phyloP scores from a whole-genome alignment of 495 filamentous ascomycete species.

The Podospora tetraspora region DNA sequence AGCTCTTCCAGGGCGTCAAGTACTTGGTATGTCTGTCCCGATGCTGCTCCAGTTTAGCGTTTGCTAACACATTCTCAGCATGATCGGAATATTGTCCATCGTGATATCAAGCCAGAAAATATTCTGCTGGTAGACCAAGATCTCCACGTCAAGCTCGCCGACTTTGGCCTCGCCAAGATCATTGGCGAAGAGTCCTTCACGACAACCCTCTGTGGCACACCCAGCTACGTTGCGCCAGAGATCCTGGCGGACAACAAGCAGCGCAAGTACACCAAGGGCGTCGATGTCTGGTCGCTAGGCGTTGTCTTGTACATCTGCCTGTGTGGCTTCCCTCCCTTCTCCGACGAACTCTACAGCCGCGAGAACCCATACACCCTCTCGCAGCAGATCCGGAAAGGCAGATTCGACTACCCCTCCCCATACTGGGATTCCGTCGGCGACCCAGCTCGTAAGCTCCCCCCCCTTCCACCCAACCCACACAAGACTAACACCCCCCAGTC shows the following conservation, averaged over 20 bases:
- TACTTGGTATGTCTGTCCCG: slow-evolving; percentile 64
- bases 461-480: not conserved
- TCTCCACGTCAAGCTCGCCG: slow-evolving; percentile 83
- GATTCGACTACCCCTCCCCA: slow-evolving; percentile 91
- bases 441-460: slow-evolving; percentile 51
- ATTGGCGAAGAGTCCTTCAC: slow-evolving; percentile 99
- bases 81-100: slow-evolving; percentile 94
- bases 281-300: slow-evolving; percentile 95
- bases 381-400: slow-evolving; percentile 82
- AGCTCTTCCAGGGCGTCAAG: slow-evolving; percentile 89
- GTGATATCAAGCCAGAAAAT: slow-evolving; percentile 98
- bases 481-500: slow-evolving; percentile 40
- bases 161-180: slow-evolving; percentile 97
- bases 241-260: slow-evolving; percentile 74
- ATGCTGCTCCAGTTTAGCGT: not conserved
- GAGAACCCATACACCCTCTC: slow-evolving; percentile 78
- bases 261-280: slow-evolving; percentile 87
- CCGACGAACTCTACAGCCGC: slow-evolving; percentile 80
- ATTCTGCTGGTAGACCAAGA: slow-evolving; percentile 83
- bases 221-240: slow-evolving; percentile 93
- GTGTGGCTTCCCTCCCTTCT: slow-evolving; percentile 96
- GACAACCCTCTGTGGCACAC: slow-evolving; percentile 93
- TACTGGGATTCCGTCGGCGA: slow-evolving; percentile 97
- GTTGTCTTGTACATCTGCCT: slow-evolving; percentile 99
- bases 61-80: slow-evolving; percentile 60